Evolutionary conservation across 108 stramenopile genomes (phyloP), one percentile per base, ranked within the genome.

Genomic region (Skeletonema potamos): DNA sequence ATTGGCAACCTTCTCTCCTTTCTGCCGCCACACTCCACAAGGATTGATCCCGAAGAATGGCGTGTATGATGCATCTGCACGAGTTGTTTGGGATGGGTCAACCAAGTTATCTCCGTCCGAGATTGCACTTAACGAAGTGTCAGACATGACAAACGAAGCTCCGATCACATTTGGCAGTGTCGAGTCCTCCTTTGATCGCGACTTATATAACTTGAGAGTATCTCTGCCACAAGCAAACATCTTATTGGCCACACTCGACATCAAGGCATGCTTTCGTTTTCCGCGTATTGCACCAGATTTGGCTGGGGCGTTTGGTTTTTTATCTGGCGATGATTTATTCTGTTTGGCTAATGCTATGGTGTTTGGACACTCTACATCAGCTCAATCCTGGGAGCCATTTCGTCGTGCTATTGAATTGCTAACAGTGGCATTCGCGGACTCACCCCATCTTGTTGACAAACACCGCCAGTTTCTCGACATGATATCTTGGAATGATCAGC

Each of bases 41-140:
- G 72, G 72, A 3, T 43, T 64, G 63, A 24, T 24, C 8, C 17
- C 43, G 15, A 73, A 73, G 34, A 41, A 44, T 3, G 72, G 64
- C 0, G 44, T 58, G 10, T n/a, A n/a, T n/a, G n/a, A n/a, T n/a
- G n/a, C n/a, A n/a, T 20, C 20, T 27, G 10, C 48, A 13, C 13
- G 72, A 34, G 18, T 72, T 4, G 62, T 72, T 6, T 73, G 44
- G 54, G 72, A 73, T 64, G 72, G 54, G 20, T 60, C 58, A 2
- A 66, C 73, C 12, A 1, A 5, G 1, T 26, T 24, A 5, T 54
- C 37, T 20, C 34, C 34, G 7, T 44, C 15, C 15, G 43, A 66
- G 4, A 48, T 60, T 6, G 65, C 66, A 12, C 27, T 74, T 15
- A 66, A 74, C 12, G 58, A 74, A 9, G 7, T 66, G 13, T 59